Base-by-base conservation (phyloP, 2,329 filamentous ascomycete genomes). In the Knufia petricola region DNA sequence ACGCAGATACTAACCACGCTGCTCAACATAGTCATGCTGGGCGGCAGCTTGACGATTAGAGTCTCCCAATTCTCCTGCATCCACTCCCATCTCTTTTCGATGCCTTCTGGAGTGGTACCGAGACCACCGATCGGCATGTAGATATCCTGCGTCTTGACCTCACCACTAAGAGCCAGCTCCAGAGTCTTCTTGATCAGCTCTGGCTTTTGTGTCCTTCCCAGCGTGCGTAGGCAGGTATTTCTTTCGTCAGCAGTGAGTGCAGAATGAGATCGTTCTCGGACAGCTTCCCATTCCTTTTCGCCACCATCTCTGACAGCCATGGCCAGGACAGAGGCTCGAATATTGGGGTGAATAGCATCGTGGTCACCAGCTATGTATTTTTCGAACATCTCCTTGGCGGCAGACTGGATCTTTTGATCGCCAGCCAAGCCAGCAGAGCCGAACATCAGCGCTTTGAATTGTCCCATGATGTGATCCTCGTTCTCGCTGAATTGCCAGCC, bases 371-470 rank as follows among this genome's bases (percentile, higher is more conserved):
- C 75, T 59, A 83, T 79, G 65, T 88, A 95, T 65, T 86, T 88
- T 61, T 76, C 75, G 64, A 95, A 95, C 85, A 95, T 94, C 23
- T 89, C 85, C 68, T 88, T 84, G 6, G 88, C 84, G 6, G 87
- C 87, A 43, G 80, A 75, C 61, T 90, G 79, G 52, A 95, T 79
- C 57, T 77, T 73, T 60, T 88, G 72, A 60, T 96, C 90, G 28
- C 87, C 88, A 39, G 82, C 77, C 57, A 87, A 72, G 50, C 89
- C 90, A 44, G 90, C 87, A 57, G 76, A 79, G 52, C 85, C 85
- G 63, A 96, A 96, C 64, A 95, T 77, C 63, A 95, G 78, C 12
- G 81, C 82, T 74, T 96, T 96, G 76, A 95, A 94, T 64, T 95
- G 89, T 66, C 95, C 88, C 64, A 89, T 76, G 57, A 95, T 82